Evolutionary conservation across 768 basidiomycete genomes (phyloP).

Genomic region (Lactarius deliciosus): DNA sequence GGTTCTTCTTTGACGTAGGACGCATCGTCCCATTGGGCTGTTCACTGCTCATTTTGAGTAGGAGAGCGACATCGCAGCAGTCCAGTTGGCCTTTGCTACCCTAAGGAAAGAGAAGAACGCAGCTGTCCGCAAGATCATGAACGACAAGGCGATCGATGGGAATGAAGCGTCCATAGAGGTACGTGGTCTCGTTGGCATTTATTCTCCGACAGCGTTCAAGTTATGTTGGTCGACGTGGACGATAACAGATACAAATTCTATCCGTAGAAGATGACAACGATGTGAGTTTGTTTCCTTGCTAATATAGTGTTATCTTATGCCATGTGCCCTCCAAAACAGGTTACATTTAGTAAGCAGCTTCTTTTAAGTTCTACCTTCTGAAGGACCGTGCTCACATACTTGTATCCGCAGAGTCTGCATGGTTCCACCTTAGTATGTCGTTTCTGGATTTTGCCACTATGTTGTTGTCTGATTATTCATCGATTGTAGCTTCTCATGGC

Average conservation of each 20-base stretch:
- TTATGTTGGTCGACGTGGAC: neutral
- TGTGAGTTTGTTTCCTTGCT: neutral
- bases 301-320: neutral
- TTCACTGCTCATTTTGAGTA: constrained; percentile 12
- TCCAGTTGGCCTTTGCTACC: constrained; percentile 12
- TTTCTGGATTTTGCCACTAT: neutral
- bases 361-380: no score
- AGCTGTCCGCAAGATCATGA: constrained; percentile 9
- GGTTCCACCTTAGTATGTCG: constrained; percentile 14
- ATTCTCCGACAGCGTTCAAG: neutral
- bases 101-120: constrained; percentile 15
- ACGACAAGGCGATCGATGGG: constrained; percentile 9
- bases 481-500: constrained; percentile 2
- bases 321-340: constrained; percentile 6
- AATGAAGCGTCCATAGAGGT: constrained; percentile 14
- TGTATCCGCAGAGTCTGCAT: constrained; percentile 7
- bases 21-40: neutral
- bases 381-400: neutral
- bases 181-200: neutral
- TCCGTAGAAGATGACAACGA: constrained; percentile 16
- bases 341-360: constrained; percentile 12
- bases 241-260: constrained; percentile 11
- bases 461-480: neutral
- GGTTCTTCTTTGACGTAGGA: constrained; percentile 19
- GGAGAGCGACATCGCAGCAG: constrained; percentile 14